Conservation (phyloP, 2,329 filamentous ascomycete genomes). For the Fusarium coicis region DNA sequence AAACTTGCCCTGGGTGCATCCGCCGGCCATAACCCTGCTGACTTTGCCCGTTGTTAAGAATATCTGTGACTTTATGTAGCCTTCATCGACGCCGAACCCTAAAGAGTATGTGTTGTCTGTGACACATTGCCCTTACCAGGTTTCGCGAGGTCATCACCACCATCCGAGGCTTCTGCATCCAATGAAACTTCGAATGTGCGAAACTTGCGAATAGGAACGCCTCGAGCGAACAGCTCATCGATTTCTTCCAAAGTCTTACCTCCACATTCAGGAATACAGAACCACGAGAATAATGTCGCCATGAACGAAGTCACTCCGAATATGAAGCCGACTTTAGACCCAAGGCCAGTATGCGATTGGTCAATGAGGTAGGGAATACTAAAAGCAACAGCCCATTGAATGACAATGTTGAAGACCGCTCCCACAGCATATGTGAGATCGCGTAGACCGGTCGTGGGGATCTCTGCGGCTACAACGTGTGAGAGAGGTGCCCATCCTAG, state of each 20-base stretch:
- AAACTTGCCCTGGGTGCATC: not conserved
- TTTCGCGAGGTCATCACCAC: not conserved
- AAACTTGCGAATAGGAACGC: conserved; percentile 36
- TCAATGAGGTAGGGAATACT: conserved; percentile 52
- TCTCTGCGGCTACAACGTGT: conserved; percentile 51
- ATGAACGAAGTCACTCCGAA: conserved; percentile 22
- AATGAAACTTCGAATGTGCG: not conserved
- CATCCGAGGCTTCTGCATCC: not conserved
- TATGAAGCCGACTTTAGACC: conserved; percentile 38
- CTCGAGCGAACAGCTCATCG: conserved; percentile 40
- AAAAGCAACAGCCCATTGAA: conserved; percentile 40
- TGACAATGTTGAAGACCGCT: conserved; percentile 34
- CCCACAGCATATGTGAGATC: conserved; percentile 47
- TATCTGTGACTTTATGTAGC: not conserved
- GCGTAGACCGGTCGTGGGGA: conserved; percentile 47
- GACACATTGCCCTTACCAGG: not conserved
- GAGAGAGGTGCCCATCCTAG: conserved; percentile 50
- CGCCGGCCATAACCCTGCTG: not conserved
- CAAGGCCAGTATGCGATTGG: conserved; percentile 48
- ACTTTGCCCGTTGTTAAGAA: not conserved
- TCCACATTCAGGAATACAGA: conserved; percentile 37
- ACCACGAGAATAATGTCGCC: conserved; percentile 24
- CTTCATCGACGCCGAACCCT: not conserved
- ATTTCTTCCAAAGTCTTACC: conserved; percentile 37
- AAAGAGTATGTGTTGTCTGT: not conserved